Percentiles rank a stretch among this genome's conserved stretches.
phyloP scores from a whole-genome alignment of 202 grass and related monocot species.

The Brachypodium distachyon region DNA sequence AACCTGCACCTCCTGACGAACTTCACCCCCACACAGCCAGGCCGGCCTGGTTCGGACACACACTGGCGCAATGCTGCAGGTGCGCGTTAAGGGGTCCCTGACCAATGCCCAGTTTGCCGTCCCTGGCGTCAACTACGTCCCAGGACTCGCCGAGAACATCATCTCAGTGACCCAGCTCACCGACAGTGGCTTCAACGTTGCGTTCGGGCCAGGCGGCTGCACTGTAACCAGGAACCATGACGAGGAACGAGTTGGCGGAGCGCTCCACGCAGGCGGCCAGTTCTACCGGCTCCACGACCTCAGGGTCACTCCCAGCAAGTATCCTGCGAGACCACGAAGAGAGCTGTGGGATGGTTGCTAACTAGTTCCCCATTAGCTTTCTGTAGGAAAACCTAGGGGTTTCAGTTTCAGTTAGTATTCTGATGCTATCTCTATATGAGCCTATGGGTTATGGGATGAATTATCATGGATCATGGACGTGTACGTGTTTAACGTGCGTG shows the following conservation, averaged over 20 bases:
- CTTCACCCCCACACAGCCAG: not conserved
- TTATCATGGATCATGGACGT: too few relatives aligned
- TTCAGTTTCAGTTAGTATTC: not conserved
- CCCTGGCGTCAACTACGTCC: not conserved
- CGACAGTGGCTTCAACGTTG: not conserved
- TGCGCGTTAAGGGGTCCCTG: not conserved
- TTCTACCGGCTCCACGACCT: not conserved
- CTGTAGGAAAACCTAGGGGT: not conserved
- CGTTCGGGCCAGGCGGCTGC: not conserved
- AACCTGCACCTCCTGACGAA: not conserved
- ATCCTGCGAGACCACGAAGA: too few relatives aligned
- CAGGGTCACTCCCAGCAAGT: not conserved
- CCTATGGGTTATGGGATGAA: too few relatives aligned
- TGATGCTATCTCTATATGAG: not conserved
- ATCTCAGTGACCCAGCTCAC: slow-evolving; percentile 1
- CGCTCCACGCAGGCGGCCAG: not conserved
- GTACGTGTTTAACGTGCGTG: too few relatives aligned
- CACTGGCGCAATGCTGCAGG: not conserved
- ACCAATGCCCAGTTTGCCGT: not conserved
- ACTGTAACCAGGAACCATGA: not conserved
- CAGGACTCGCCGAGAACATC: slow-evolving; percentile 5
- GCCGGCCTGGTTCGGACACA: not conserved
- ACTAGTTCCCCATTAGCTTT: not conserved
- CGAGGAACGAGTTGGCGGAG: not conserved
- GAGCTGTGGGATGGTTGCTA: not conserved